phyloP scores from a whole-genome alignment of 1,284 basidiomycete species.

The Ceratobasidium sp. region DNA sequence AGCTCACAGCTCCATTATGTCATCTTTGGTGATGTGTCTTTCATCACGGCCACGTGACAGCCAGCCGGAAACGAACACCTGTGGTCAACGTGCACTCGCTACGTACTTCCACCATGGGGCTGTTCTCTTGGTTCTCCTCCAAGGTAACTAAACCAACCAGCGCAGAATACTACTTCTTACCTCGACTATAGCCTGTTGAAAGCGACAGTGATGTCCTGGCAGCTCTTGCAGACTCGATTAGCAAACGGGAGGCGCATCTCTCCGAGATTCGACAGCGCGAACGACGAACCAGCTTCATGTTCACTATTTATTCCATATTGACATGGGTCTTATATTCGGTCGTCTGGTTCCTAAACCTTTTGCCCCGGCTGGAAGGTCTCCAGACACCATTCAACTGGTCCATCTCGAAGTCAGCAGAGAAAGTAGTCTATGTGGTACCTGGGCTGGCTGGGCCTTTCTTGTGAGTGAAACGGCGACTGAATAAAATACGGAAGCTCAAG shows the following conservation, averaged over 20 bases:
- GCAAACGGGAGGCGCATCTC: conserved; percentile 79
- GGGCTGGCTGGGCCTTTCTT: conserved; percentile 80
- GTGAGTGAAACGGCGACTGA: conserved; percentile 61
- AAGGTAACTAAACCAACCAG: conserved; percentile 14
- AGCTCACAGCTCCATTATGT: neutral
- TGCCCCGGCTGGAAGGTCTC: conserved; percentile 61
- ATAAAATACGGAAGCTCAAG: conserved; percentile 1
- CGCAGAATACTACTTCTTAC: neutral
- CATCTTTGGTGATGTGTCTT: neutral
- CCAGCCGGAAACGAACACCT: conserved; percentile 33
- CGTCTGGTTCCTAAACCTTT: conserved; percentile 79
- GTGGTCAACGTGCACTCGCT: conserved; percentile 35
- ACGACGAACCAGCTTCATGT: conserved; percentile 79
- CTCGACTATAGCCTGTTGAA: conserved; percentile 53
- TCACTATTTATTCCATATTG: conserved; percentile 84
- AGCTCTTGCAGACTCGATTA: conserved; percentile 70
- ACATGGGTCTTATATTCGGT: conserved; percentile 83
- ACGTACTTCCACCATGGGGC: conserved; percentile 30
- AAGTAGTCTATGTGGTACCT: conserved; percentile 61
- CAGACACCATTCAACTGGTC: conserved; percentile 48
- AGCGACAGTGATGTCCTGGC: conserved; percentile 78
- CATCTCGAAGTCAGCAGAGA: conserved; percentile 58
- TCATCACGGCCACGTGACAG: conserved; percentile 22
- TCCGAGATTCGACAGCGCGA: conserved; percentile 90
- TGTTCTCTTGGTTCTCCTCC: conserved; percentile 39